Evolutionary conservation across 306 rosid genomes (phyloP).

Genomic region (Echinosophora koreensis): DNA sequence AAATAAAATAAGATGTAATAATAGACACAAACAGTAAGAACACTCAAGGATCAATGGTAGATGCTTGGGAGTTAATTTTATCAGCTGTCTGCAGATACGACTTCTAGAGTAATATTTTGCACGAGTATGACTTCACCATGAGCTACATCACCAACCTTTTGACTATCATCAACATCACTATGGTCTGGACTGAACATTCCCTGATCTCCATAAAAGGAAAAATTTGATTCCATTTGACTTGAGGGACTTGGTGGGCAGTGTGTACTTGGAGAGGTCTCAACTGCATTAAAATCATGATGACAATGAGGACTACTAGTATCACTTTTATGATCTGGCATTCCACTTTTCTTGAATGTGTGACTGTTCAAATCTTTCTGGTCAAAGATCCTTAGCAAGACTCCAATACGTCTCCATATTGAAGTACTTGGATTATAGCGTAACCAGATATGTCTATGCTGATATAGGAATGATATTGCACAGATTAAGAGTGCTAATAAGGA

Average conservation of each 20-base stretch:
- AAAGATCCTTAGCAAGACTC: conserved; percentile 38
- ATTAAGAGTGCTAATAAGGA: conserved; percentile 48
- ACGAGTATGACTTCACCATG: not conserved
- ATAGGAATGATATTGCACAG: conserved; percentile 41
- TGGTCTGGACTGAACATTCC: conserved; percentile 32
- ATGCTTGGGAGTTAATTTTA: not conserved
- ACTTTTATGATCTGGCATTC: not conserved
- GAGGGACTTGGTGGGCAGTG: conserved; percentile 54
- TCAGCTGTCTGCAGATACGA: not conserved
- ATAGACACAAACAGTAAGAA: too few species aligned
- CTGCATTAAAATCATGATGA: not conserved
- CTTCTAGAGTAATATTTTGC: not conserved
- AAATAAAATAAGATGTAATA: too few species aligned
- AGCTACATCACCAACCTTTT: not conserved
- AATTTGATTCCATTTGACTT: conserved; percentile 34
- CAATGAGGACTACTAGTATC: conserved; percentile 7
- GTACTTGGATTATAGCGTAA: not conserved
- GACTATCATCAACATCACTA: not conserved
- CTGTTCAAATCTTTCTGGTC: conserved; percentile 50
- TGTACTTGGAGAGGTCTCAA: conserved; percentile 46
- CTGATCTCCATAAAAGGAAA: conserved; percentile 21
- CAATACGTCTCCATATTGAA: conserved; percentile 47
- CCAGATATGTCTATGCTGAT: conserved; percentile 45
- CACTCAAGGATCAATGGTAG: too few species aligned
- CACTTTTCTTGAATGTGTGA: conserved; percentile 56